These are phyloP conservation scores for Seminavis robusta DNA, from an alignment of 108 stramenopile genomes.

Conservation along the genomic window DNA sequence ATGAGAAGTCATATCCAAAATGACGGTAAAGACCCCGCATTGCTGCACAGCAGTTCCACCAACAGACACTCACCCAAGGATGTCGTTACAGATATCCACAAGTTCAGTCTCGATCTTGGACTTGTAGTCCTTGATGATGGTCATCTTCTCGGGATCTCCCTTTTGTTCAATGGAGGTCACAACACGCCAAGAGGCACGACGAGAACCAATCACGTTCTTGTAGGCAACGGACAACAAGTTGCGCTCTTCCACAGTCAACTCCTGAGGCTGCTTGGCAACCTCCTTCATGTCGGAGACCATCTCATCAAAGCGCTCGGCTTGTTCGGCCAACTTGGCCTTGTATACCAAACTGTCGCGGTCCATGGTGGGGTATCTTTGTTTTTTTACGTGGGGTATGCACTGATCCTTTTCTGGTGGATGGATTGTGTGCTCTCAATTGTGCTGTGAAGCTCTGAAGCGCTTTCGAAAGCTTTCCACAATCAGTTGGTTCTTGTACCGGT, in stretches of 20 bases:
- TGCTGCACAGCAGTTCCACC: no score
- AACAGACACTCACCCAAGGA: no score
- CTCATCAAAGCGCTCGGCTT: conserved; percentile 98
- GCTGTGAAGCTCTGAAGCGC: no score
- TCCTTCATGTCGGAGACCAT: conserved; percentile 98
- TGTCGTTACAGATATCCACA: conserved; percentile 98
- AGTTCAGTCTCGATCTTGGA: conserved; percentile 92
- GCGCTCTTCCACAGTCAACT: conserved; percentile 99
- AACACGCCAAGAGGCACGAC: conserved; percentile 99
- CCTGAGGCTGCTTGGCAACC: conserved; percentile 94
- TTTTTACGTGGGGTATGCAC: no score
- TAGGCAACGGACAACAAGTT: conserved; percentile 97
- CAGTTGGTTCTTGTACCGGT: no score
- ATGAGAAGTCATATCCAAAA: no score
- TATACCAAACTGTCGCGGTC: conserved; percentile 92
- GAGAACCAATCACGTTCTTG: conserved; percentile 99
- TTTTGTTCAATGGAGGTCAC: conserved; percentile 99
- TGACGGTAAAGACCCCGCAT: no score
- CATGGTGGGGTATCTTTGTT: conserved; percentile 63
- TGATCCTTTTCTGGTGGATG: no score
- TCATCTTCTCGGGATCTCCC: conserved; percentile 93
- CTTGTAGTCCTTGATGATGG: conserved; percentile 98
- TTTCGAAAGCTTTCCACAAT: no score
- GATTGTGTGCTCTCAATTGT: no score
- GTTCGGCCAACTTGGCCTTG: conserved; percentile 99